Base-by-base conservation (phyloP, 768 basidiomycete species). In the Hortiboletus flavorubellus region DNA sequence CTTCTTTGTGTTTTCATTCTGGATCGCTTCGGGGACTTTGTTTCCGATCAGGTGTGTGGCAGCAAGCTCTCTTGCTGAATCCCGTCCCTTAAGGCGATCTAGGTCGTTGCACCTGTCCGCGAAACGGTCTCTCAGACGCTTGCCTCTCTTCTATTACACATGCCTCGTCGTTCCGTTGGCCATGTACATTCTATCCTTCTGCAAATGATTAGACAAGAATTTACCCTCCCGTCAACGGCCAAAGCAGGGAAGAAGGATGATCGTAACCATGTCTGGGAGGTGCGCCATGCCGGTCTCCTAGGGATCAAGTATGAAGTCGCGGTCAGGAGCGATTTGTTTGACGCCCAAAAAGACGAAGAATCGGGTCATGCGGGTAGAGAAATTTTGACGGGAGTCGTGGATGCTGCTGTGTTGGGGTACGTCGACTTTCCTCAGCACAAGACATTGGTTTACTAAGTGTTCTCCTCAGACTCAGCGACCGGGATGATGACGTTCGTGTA, bases 231-330 rank as follows among this genome's bases (percentile, higher is more conserved):
- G 18, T 55, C 73, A 21, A 75, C 70, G 55, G 61, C 66, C 35
- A 65, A 62, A 43, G 55, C 62, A 40, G 64, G 70, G 49, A 72
- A 68, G 46, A 70, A 59, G 76, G 68, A 65, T 46, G 75, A 61
- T 74, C 73, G 61, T 43, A 72, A 68, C 51, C 91, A 95, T 70
- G 81, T 93, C 8, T 99, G 97, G 97, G 93, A 98, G 72, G 89
- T 99, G 47, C 81, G 96, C 51, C 97, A 99, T 75, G 95, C 97
- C n/a, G 97, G 97, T 30, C 74, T 99, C 55, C 80, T 98, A 9
- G 97, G 97, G 1, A 85, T 99, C 70, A 98, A 98, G 76, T 98
- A 98, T 69, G 92, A 98, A 70, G 94, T 98, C 37, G 97, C 96
- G 14, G 97, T 98, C 16, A 78, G 93, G 59, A 84, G 79, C 51